A percentile compares a stretch with the other conserved stretches of the same genome.
Conservation (phyloP, 2,329 filamentous ascomycete species). For the Diaporthe vexans region DNA sequence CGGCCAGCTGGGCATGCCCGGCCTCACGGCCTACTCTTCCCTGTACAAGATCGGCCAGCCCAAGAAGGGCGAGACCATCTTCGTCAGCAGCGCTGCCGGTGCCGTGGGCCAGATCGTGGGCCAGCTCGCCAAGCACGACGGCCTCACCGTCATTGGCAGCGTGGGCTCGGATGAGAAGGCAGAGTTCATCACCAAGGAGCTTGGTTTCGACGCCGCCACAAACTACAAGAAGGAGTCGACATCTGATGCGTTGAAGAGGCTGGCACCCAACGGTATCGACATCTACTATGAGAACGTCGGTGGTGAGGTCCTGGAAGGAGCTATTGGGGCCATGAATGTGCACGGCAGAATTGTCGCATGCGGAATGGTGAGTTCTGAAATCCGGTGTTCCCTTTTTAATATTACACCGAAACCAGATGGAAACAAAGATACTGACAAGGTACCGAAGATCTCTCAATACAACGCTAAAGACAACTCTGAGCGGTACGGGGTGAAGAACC, state of each 20-base stretch:
- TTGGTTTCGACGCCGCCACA: slow-evolving; percentile 74
- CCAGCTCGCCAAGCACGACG: slow-evolving; percentile 86
- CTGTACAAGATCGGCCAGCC: slow-evolving; percentile 80
- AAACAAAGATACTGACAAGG: not conserved
- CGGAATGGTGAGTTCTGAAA: slow-evolving; percentile 70
- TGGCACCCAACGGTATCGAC: slow-evolving; percentile 84
- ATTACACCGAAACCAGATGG: not conserved
- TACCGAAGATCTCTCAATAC: slow-evolving; percentile 77
- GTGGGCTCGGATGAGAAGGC: slow-evolving; percentile 86
- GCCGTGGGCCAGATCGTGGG: slow-evolving; percentile 88
- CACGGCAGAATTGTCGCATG: slow-evolving; percentile 76
- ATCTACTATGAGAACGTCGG: slow-evolving; percentile 72
- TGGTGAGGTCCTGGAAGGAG: slow-evolving; percentile 65
- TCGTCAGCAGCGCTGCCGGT: slow-evolving; percentile 83
- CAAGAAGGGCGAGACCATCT: slow-evolving; percentile 84
- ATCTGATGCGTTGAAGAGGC: slow-evolving; percentile 74
- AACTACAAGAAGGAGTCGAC: slow-evolving; percentile 91
- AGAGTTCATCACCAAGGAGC: slow-evolving; percentile 69
- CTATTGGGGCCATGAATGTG: slow-evolving; percentile 63
- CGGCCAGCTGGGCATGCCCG: slow-evolving; percentile 71
- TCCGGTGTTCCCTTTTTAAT: slow-evolving; percentile 37
- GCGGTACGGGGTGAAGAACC: slow-evolving; percentile 75
- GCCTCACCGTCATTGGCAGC: slow-evolving; percentile 82
- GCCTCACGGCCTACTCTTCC: slow-evolving; percentile 65
- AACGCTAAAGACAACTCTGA: slow-evolving; percentile 67